Conservation (phyloP, 805 yeast genomes). For the Candida ponderosae region DNA sequence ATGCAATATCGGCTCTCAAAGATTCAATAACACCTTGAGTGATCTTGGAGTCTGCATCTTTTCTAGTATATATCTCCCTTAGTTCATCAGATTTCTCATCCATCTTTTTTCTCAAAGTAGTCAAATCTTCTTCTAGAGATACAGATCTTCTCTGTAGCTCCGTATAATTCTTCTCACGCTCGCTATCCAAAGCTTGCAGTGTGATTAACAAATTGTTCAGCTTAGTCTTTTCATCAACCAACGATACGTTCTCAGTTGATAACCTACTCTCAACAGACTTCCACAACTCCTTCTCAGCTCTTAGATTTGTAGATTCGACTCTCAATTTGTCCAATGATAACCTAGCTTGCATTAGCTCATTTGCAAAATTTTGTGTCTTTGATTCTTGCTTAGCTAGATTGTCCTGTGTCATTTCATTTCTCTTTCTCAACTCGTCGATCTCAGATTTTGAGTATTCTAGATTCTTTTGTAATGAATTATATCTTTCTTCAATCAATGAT, state of each 20-base stretch:
- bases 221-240: slow-evolving; percentile 51
- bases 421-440: slow-evolving; percentile 33
- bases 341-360: slow-evolving; percentile 49
- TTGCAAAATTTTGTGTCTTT: slow-evolving; percentile 37
- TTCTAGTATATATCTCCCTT: slow-evolving; percentile 40
- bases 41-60: slow-evolving; percentile 48
- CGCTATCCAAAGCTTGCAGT: slow-evolving; percentile 53
- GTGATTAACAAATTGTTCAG: slow-evolving; percentile 50
- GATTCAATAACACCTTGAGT: slow-evolving; percentile 55
- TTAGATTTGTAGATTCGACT: slow-evolving; percentile 37
- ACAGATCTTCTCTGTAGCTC: slow-evolving; percentile 45
- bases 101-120: slow-evolving; percentile 36
- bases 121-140: slow-evolving; percentile 38
- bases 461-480: slow-evolving; percentile 31
- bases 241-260: slow-evolving; percentile 40
- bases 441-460: slow-evolving; percentile 35
- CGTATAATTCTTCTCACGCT: slow-evolving; percentile 45
- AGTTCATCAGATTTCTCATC: slow-evolving; percentile 43
- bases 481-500: slow-evolving; percentile 46
- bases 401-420: slow-evolving; percentile 32
- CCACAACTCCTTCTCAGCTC: slow-evolving; percentile 49
- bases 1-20: slow-evolving; percentile 36
- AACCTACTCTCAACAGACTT: slow-evolving; percentile 40
- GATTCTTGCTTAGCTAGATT: slow-evolving; percentile 38
- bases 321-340: slow-evolving; percentile 35